Base-by-base conservation (phyloP, 2,329 filamentous ascomycete species). In the Aureobasidium namibiae region DNA sequence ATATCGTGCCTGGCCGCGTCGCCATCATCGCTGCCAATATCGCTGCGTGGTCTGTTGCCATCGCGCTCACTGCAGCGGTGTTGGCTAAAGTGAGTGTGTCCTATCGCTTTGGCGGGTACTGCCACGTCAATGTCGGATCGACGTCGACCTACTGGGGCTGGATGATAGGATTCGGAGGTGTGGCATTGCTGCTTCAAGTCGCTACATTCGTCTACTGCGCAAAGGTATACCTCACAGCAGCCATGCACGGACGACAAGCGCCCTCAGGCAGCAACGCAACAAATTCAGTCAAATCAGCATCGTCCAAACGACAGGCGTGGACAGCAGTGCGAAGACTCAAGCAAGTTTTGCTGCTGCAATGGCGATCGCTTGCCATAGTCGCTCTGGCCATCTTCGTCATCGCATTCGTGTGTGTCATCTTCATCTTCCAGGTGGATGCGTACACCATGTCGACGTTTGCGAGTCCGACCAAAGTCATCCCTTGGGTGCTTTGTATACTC, bases 291-390 rank as follows among this genome's bases (percentile, higher is more conserved):
- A 60, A 61, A 7, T 56, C 60, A 11, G 63, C 64, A 2, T 61
- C 61, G 2, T 61, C 64, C 1, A 61, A 62, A 9, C 60, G 64
- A 7, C 63, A 57, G 29, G 65, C 66, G 1, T 89, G 91, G 68
- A 83, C 87, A 61, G 83, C 90, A 65, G 82, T 94, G 21, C 82
- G 83, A 54, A 82, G 87, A 60, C 87, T 95, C 31, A 83, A 84
- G 61, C 85, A 90, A 65, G 90, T 96, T 18, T 80, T 95, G 45
- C 78, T 86, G 61, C 80, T 94, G 6, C 90, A 95, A 70, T 95
- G 90, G 90, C 82, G 90, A 65, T 89, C 88, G 26, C 88, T 92
- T 59, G 82, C 84, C 23, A 86, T 94, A 58, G 88, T 92, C 10
- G 74, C 92, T 31, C 82, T 92, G 67, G 92, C 95, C 64, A 81